Evolutionary conservation across 1,139 yeast species (phyloP).

Genomic region (Pichia sp.): DNA sequence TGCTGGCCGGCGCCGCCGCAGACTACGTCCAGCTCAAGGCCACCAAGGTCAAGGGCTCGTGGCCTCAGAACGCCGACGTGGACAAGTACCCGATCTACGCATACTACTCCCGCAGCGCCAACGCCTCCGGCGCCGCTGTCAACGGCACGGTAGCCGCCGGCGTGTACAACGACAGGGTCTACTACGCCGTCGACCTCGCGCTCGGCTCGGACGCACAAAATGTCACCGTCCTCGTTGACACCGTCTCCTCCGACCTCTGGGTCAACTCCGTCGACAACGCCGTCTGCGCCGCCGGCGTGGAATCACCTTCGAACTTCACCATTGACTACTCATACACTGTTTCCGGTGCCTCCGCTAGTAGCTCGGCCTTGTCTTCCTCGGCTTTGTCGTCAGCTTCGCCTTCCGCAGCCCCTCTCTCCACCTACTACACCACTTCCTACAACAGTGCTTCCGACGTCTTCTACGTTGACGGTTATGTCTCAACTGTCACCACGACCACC

Average conservation of each 20-base stretch:
- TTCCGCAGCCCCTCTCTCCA: constrained; percentile 2
- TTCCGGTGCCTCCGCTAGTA: not conserved
- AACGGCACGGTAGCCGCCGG: constrained; percentile 15
- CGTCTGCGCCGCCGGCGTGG: constrained; percentile 9
- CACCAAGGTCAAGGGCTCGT: constrained; percentile 30
- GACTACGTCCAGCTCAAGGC: constrained; percentile 22
- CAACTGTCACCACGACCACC: constrained; percentile 9
- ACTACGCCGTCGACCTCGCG: constrained; percentile 26
- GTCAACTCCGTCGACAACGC: constrained; percentile 29
- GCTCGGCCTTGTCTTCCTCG: not conserved
- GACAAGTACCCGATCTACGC: constrained; percentile 21
- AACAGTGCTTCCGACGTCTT: constrained; percentile 13
- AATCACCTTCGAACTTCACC: constrained; percentile 7
- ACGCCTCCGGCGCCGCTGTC: not conserved
- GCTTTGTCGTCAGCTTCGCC: not conserved
- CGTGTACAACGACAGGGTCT: constrained; percentile 10
- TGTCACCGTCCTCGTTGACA: constrained; percentile 51
- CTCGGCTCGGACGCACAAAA: constrained; percentile 52
- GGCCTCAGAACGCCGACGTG: constrained; percentile 22
- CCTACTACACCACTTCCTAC: constrained; percentile 7
- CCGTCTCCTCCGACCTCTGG: constrained; percentile 67
- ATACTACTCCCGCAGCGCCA: constrained; percentile 1
- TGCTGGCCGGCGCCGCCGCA: constrained; percentile 4
- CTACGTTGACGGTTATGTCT: constrained; percentile 10
- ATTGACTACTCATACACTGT: constrained; percentile 5